Percentiles rank a stretch among this genome's conserved stretches.
phyloP scores from a whole-genome alignment of 768 basidiomycete species.

The Boletus sp. region DNA sequence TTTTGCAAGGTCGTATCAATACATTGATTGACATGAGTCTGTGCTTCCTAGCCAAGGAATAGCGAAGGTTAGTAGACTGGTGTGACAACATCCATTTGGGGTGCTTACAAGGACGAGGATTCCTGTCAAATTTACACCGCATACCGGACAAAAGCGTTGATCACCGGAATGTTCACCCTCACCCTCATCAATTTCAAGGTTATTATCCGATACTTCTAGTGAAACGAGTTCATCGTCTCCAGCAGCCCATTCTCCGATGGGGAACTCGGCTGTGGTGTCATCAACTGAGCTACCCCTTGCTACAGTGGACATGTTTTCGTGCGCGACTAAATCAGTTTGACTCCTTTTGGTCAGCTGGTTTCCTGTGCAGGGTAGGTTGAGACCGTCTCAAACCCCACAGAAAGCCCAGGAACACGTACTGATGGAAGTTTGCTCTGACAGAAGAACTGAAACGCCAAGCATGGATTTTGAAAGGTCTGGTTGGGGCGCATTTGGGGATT shows the following conservation, averaged over 20 bases:
- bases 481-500: background rate
- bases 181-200: constrained; percentile 20
- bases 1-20: constrained; percentile 37
- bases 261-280: constrained; percentile 10
- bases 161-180: constrained; percentile 15
- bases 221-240: constrained; percentile 67
- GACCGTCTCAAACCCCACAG: background rate
- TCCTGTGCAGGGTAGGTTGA: constrained; percentile 4
- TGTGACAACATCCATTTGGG: constrained; percentile 20
- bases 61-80: background rate
- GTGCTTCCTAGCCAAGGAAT: constrained; percentile 39
- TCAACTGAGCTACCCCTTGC: background rate
- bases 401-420: constrained; percentile 15
- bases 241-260: constrained; percentile 61
- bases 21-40: constrained; percentile 58
- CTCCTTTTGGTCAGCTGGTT: background rate
- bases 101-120: constrained; percentile 19
- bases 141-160: constrained; percentile 27
- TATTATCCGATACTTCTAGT: constrained; percentile 30
- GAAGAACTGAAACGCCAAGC: constrained; percentile 20
- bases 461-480: constrained; percentile 2
- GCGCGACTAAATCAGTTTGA: background rate
- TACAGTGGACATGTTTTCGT: background rate
- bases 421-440: constrained; percentile 4
- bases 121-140: constrained; percentile 14